Conservation (phyloP, 768 basidiomycete species). For the Mycena maculata region DNA sequence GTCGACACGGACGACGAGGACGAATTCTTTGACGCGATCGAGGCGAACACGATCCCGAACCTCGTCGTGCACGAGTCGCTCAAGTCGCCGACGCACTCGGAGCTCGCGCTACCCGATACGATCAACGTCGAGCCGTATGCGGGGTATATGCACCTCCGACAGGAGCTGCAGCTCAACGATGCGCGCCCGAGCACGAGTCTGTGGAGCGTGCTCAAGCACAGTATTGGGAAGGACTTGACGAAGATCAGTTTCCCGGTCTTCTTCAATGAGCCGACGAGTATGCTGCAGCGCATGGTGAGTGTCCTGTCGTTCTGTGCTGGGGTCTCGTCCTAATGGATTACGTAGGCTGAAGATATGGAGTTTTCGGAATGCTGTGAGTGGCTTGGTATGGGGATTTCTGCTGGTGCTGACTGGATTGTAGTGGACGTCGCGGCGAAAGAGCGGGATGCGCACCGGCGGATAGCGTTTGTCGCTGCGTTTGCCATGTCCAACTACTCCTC, state of each 20-base stretch:
- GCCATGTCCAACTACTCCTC: constrained; percentile 99
- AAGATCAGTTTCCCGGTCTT: constrained; percentile 95
- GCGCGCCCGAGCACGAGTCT: constrained; percentile 90
- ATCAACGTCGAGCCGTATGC: constrained; percentile 59
- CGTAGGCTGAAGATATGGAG: constrained; percentile 93
- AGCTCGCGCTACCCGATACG: constrained; percentile 35
- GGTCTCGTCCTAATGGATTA: constrained; percentile 39
- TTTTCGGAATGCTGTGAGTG: constrained; percentile 90
- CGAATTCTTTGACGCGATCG: constrained; percentile 98
- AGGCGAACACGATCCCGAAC: constrained; percentile 81
- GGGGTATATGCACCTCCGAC: constrained; percentile 76
- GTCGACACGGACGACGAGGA: constrained; percentile 84
- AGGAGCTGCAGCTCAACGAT: constrained; percentile 72
- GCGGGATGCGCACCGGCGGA: constrained; percentile 79
- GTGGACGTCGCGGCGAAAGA: constrained; percentile 89
- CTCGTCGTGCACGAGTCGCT: constrained; percentile 76
- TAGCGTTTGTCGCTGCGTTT: constrained; percentile 95
- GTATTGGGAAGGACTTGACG: constrained; percentile 96
- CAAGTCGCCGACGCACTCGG: constrained; percentile 55
- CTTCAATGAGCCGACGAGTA: constrained; percentile 94
- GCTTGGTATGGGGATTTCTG: neutral
- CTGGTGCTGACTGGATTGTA: constrained; percentile 41
- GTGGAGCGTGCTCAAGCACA: constrained; percentile 95
- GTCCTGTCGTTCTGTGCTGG: constrained; percentile 32
- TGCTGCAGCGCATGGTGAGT: constrained; percentile 92